Percentiles rank a stretch among this genome's conserved stretches.
Conservation (phyloP, 352 stramenopile species). For the Globisporangium splendens region DNA sequence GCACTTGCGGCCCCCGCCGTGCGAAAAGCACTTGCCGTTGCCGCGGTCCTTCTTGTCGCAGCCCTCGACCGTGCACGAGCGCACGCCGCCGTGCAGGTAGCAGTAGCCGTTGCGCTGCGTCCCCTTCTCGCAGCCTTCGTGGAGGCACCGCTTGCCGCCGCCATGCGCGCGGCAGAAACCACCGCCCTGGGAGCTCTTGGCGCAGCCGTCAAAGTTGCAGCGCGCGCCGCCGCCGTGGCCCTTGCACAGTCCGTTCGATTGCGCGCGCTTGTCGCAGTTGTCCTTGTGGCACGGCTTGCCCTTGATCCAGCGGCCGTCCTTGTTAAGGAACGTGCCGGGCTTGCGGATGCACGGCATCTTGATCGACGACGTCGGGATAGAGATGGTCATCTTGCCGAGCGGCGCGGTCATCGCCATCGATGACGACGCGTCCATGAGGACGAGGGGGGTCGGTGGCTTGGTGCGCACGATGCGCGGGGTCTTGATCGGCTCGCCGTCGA, state of each 20-base stretch:
- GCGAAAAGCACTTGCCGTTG: constrained; percentile 80
- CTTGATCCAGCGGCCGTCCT: constrained; percentile 87
- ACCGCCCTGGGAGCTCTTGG: constrained; percentile 70
- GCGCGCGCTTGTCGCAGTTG: constrained; percentile 69
- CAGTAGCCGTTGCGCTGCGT: constrained; percentile 81
- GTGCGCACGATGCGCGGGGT: constrained; percentile 6
- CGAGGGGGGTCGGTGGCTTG: constrained; percentile 9
- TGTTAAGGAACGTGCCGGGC: constrained; percentile 83
- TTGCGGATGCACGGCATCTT: constrained; percentile 51
- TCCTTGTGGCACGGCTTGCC: constrained; percentile 76
- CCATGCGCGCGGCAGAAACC: constrained; percentile 76
- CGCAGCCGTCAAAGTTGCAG: constrained; percentile 71
- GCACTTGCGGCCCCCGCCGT: constrained; percentile 71
- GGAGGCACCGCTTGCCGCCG: constrained; percentile 74
- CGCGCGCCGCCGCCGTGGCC: constrained; percentile 73
- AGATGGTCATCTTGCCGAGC: constrained; percentile 27
- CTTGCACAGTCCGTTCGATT: constrained; percentile 81
- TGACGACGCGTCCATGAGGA: not conserved
- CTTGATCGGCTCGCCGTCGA: constrained; percentile 43
- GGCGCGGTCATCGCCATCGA: constrained; percentile 12
- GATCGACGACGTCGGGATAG: constrained; percentile 19
- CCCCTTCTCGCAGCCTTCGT: constrained; percentile 72
- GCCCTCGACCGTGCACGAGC: constrained; percentile 60
- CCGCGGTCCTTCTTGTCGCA: constrained; percentile 84
- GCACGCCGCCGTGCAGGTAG: constrained; percentile 74